Base-by-base conservation (phyloP, 768 basidiomycete genomes). In the Austroboletus eburneus region DNA sequence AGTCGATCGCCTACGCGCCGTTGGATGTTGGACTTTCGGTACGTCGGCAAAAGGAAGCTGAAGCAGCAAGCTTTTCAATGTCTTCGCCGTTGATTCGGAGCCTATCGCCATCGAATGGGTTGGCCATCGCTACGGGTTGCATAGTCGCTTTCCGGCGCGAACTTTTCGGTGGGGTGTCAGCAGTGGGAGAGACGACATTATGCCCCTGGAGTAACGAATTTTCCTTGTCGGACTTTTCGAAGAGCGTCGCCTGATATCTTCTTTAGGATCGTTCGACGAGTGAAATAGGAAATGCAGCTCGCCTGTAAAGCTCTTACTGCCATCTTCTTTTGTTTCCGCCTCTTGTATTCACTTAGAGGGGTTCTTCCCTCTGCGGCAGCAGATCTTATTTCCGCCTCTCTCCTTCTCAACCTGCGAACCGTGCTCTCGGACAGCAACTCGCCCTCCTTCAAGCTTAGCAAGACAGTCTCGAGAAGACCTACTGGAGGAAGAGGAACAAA, bases 341-440 rank as follows among this genome's bases (percentile, higher is more conserved):
- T 55, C 38, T n/a, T 55, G 40, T 50, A 44, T 50, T 64, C 58
- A 22, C 52, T 58, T 9, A 62, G 39, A 34, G 61, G 53, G 21
- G 43, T 27, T 33, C 61, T 51, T 9, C 61, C 58, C 10, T 63
- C 58, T 0, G 58, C 53, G 13, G 44, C 51, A 1, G 61, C 61
- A 2, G 49, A 53, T 39, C 49, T 52, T 12, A 34, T 43, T 36
- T 62, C 62, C 8, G 48, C 51, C 5, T 51, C 61, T 22, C 45
- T 63, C 27, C 61, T 55, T 39, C 62, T 58, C 2, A 62, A 30
- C 38, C 61, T 48, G 39, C 61, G 55, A 6, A 51, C 12, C 4
- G 61, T 63, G 37, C 61, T 63, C 37, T 61, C 58, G 1, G 62
- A 63, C 23, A 62, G 37, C 3, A 7, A 22, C 12, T 58, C 43